Conservation (phyloP, 169 alveolate genomes). For the Plasmodium chabaudi region DNA sequence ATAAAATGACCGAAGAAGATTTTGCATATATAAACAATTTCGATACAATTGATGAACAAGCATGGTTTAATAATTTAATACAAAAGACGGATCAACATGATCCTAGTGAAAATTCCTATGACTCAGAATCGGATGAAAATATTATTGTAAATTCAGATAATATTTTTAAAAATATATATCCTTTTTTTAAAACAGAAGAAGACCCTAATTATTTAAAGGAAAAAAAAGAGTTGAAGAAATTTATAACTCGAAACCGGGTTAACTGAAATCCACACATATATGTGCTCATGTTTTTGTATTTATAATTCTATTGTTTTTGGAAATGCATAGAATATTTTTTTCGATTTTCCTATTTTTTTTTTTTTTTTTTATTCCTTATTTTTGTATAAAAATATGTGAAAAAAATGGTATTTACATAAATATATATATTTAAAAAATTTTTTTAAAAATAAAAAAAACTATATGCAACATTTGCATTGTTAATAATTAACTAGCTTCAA, state of each 20-base stretch:
- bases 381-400: too few relatives aligned
- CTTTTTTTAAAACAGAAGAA: constrained; percentile 69
- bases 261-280: not conserved
- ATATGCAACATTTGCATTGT: too few relatives aligned
- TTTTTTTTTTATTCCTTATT: too few relatives aligned
- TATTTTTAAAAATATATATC: constrained; percentile 69
- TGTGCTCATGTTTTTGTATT: not conserved
- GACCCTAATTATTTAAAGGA: constrained; percentile 24
- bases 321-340: not conserved
- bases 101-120: not conserved
- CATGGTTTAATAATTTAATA: constrained; percentile 46
- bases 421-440: too few relatives aligned
- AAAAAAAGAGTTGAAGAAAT: constrained; percentile 38
- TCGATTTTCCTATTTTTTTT: too few relatives aligned
- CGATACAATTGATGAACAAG: constrained; percentile 23
- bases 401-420: too few relatives aligned
- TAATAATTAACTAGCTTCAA: too few relatives aligned
- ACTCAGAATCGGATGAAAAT: constrained; percentile 31
- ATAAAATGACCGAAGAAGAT: not conserved
- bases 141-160: constrained; percentile 42
- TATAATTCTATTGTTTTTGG: not conserved
- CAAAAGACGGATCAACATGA: constrained; percentile 15
- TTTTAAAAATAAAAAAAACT: too few relatives aligned
- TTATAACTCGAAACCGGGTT: constrained; percentile 5
- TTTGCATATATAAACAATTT: not conserved